Evolutionary conservation across 2,329 filamentous ascomycete genomes (phyloP).

Genomic region (Rhynchosporium graminicola): DNA sequence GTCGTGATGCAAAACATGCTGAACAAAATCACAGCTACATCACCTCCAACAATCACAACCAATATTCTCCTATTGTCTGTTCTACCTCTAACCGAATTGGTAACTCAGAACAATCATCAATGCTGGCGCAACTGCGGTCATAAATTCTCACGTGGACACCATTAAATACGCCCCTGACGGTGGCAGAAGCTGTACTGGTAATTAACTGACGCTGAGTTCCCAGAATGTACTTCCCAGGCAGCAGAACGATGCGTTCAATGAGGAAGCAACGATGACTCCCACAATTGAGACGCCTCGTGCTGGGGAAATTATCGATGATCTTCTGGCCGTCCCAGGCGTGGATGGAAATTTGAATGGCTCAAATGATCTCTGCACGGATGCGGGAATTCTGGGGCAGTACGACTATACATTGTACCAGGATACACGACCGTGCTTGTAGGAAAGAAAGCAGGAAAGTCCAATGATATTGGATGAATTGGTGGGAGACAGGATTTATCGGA

Average conservation of each 20-base stretch:
- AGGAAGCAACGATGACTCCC: background rate
- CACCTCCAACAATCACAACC: too few relatives aligned
- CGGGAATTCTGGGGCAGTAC: conserved; percentile 1
- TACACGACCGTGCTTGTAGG: background rate
- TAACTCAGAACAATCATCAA: too few relatives aligned
- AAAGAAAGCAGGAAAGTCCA: conserved; percentile 3
- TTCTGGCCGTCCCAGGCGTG: background rate
- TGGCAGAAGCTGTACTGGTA: too few relatives aligned
- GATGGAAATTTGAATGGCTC: background rate
- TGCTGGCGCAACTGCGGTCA: too few relatives aligned
- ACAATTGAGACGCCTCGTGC: background rate
- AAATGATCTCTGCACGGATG: conserved; percentile 3
- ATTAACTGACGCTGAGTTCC: too few relatives aligned
- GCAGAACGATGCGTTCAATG: background rate
- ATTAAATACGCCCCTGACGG: too few relatives aligned
- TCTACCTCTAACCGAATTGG: too few relatives aligned
- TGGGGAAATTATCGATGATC: background rate
- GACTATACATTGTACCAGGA: background rate
- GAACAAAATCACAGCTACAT: too few relatives aligned
- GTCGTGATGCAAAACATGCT: too few relatives aligned
- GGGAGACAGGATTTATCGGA: background rate
- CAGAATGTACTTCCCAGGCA: too few relatives aligned
- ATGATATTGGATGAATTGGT: conserved; percentile 2
- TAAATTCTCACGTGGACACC: too few relatives aligned
- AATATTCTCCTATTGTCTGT: too few relatives aligned